phyloP scores from a whole-genome alignment of 2,329 filamentous ascomycete species.

The Pestalotiopsis sp. region DNA sequence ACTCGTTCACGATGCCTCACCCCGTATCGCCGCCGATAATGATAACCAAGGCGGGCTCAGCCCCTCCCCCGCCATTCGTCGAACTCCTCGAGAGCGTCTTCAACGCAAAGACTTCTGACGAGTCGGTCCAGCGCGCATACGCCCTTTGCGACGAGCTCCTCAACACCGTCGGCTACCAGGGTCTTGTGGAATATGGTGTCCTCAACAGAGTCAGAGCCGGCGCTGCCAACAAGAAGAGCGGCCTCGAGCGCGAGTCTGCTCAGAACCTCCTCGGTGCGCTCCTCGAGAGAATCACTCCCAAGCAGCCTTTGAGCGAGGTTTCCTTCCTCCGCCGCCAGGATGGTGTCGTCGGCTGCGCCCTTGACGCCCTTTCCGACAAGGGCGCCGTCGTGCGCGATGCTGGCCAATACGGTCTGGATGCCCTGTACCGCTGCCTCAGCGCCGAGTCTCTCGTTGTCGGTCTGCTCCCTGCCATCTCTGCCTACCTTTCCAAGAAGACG shows the following conservation, averaged over 20 bases:
- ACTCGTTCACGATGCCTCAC: slow-evolving; percentile 45
- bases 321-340: slow-evolving; percentile 82
- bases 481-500: slow-evolving; percentile 80
- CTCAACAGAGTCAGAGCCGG: slow-evolving; percentile 68
- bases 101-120: slow-evolving; percentile 67
- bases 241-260: slow-evolving; percentile 80
- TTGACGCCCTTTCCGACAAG: slow-evolving; percentile 91
- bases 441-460: slow-evolving; percentile 83
- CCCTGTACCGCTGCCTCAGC: slow-evolving; percentile 77
- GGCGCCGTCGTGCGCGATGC: slow-evolving; percentile 85
- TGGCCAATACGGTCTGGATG: slow-evolving; percentile 91
- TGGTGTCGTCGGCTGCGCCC: slow-evolving; percentile 69
- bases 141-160: slow-evolving; percentile 59
- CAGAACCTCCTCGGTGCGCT: slow-evolving; percentile 95
- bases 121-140: slow-evolving; percentile 68
- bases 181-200: slow-evolving; percentile 56
- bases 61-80: slow-evolving; percentile 65
- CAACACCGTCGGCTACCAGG: slow-evolving; percentile 53
- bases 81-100: slow-evolving; percentile 68
- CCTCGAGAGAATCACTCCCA: slow-evolving; percentile 83
- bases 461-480: slow-evolving; percentile 73
- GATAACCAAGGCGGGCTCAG: slow-evolving; percentile 44
- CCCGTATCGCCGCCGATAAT: slow-evolving; percentile 51
- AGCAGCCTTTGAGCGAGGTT: slow-evolving; percentile 78
- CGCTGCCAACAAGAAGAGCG: slow-evolving; percentile 91